Base-by-base conservation (phyloP, 1,284 basidiomycete genomes). In the Leccinum ponderosum region DNA sequence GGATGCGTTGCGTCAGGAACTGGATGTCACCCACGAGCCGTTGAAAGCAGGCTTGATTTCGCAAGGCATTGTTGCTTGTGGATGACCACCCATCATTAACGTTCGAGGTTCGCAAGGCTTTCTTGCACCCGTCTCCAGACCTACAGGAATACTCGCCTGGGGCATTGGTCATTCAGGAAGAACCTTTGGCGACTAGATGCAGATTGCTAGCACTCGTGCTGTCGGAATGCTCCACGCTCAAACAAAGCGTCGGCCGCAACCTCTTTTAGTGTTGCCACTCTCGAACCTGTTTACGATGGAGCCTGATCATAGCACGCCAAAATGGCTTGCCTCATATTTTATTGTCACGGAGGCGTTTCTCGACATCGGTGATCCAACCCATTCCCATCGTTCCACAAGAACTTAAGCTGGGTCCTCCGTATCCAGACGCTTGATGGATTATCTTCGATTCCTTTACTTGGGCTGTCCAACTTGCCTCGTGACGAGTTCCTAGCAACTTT, bases 71-170 rank as follows among this genome's bases (percentile, higher is more conserved):
- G 50, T 78, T 81, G 11, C 81, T 99, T 31, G 89, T 97, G 51
- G 96, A 98, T 71, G 86, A 91, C 63, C 91, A 95, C 67, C 87
- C 91, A 6, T 88, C 90, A 6, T 83, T 98, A 48, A 89, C 97
- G 52, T 97, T 97, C 71, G 95, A 98, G 70, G 84, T 97, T 55
- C 89, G 91, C 67, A 82, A 83, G 33, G 90, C 91, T 12, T 94
- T 96, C 75, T 82, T 90, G 57, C 86, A 86, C 27, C 78, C 84
- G 2, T 77, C 80, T 48, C 84, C 82, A 54, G 81, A 80, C 35
- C 83, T 87, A 67, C 87, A 89, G 65, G 78, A 78, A 15, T 90
- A 92, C 70, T 86, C 88, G 3, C 81, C 86, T 7, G 78, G 76
- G 47, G 87, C 88, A 7, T 83, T 87, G 67, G 86, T 88, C 64